A percentile compares a stretch with the other conserved stretches of the same genome.
Evolutionary conservation across 192 early-diverging fungal species (phyloP).

Genomic region (Coemansia asiatica): DNA sequence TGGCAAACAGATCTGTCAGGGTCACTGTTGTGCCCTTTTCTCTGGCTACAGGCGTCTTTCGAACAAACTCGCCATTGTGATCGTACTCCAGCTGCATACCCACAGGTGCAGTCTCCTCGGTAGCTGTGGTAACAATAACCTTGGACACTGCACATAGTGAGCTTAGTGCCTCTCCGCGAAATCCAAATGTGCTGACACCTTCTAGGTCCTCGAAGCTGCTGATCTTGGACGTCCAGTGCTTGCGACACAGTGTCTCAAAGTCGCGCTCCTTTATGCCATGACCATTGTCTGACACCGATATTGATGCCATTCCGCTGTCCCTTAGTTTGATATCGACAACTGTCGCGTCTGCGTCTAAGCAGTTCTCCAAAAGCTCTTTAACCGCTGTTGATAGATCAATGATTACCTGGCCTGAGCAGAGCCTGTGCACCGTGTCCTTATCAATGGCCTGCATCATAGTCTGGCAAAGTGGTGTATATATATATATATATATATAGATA

Average conservation of each 20-base stretch:
- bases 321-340: slow-evolving; percentile 80
- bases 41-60: slow-evolving; percentile 55
- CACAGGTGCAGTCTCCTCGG: slow-evolving; percentile 51
- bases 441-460: slow-evolving; percentile 21
- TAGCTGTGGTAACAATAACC: slow-evolving; percentile 68
- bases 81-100: slow-evolving; percentile 75
- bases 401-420: slow-evolving; percentile 90
- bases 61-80: slow-evolving; percentile 59
- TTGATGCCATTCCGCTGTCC: slow-evolving; percentile 70
- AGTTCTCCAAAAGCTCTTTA: slow-evolving; percentile 96
- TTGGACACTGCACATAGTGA: slow-evolving; percentile 72
- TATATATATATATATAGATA: background rate
- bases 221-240: slow-evolving; percentile 89
- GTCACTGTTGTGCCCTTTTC: slow-evolving; percentile 78
- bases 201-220: slow-evolving; percentile 73
- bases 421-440: slow-evolving; percentile 64
- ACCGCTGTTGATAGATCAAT: slow-evolving; percentile 78
- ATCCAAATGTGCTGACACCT: slow-evolving; percentile 83
- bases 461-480: background rate
- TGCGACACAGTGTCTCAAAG: slow-evolving; percentile 74
- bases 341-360: slow-evolving; percentile 83
- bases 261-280: slow-evolving; percentile 68
- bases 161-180: slow-evolving; percentile 90
- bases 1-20: slow-evolving; percentile 73
- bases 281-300: slow-evolving; percentile 89